Conservation (phyloP, 306 rosid genomes). For the Trichosanthes cucumerina region DNA sequence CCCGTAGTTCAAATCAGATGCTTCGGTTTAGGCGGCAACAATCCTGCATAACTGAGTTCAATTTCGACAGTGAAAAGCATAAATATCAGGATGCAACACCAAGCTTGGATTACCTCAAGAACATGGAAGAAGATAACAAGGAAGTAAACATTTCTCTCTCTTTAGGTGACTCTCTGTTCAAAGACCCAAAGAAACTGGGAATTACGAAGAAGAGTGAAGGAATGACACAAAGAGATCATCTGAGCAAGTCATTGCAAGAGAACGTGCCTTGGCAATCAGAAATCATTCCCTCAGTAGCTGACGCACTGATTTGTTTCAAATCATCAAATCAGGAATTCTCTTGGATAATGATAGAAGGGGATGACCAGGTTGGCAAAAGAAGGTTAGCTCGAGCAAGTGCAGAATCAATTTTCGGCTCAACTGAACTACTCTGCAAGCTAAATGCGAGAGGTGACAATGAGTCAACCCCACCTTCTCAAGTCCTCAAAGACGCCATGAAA, state of each 20-base stretch:
- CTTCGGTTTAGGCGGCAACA: constrained; percentile 60
- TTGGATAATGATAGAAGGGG: constrained; percentile 74
- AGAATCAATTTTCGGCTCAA: constrained; percentile 63
- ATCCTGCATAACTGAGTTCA: constrained; percentile 81
- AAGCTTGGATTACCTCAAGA: constrained; percentile 39
- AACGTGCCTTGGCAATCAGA: constrained; percentile 95
- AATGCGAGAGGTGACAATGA: constrained; percentile 31
- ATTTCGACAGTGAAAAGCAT: constrained; percentile 34
- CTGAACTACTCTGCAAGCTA: constrained; percentile 36
- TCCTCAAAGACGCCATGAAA: constrained; percentile 36
- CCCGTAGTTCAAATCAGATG: constrained; percentile 29
- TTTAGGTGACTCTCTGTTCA: constrained; percentile 56
- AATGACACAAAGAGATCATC: constrained; percentile 35
- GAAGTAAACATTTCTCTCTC: constrained; percentile 75
- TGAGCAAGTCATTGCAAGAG: constrained; percentile 63
- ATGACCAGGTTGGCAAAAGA: constrained; percentile 60
- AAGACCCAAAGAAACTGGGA: constrained; percentile 30
- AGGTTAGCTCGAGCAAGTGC: constrained; percentile 63
- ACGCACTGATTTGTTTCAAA: constrained; percentile 45
- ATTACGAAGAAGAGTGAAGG: constrained; percentile 32
- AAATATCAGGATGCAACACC: constrained; percentile 30
- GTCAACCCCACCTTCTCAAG: constrained; percentile 23
- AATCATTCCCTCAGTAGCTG: constrained; percentile 55
- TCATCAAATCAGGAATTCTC: constrained; percentile 27
- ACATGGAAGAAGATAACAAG: constrained; percentile 35